Evolutionary conservation across 768 basidiomycete species (phyloP).

Genomic region (Tephrocybe sp.): DNA sequence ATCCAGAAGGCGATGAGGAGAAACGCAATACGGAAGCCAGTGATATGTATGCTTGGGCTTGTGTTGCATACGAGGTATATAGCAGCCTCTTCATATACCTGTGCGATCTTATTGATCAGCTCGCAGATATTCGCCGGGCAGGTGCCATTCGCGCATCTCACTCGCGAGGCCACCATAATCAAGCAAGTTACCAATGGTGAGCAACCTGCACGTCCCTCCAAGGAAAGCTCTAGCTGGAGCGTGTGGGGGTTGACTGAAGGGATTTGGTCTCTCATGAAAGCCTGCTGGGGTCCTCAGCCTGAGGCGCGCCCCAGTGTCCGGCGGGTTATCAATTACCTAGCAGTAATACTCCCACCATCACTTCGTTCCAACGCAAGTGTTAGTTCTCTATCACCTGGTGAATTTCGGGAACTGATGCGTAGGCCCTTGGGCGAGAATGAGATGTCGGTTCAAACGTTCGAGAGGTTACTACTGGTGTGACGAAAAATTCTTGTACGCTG

Average conservation of each 20-base stretch:
- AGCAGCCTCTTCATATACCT: background rate
- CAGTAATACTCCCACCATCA: too few relatives aligned
- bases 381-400: too few relatives aligned
- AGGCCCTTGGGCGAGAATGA: too few relatives aligned
- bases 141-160: background rate
- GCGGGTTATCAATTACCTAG: background rate
- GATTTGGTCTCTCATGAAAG: background rate
- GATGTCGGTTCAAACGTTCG: too few relatives aligned
- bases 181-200: background rate
- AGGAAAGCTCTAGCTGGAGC: background rate
- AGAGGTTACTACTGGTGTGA: too few relatives aligned
- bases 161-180: background rate
- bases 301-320: background rate
- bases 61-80: slow-evolving; percentile 19
- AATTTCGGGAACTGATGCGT: too few relatives aligned
- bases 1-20: background rate
- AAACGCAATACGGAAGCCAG: slow-evolving; percentile 7
- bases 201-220: background rate
- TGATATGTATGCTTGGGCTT: slow-evolving; percentile 20
- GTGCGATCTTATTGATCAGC: background rate
- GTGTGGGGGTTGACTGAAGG: background rate
- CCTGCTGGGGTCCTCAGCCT: background rate
- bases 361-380: too few relatives aligned
- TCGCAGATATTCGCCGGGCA: background rate
- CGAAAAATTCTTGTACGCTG: too few relatives aligned